These are phyloP conservation scores for Fraxinus dipetala DNA, from an alignment of 305 asterid species.

Conservation along the genomic window DNA sequence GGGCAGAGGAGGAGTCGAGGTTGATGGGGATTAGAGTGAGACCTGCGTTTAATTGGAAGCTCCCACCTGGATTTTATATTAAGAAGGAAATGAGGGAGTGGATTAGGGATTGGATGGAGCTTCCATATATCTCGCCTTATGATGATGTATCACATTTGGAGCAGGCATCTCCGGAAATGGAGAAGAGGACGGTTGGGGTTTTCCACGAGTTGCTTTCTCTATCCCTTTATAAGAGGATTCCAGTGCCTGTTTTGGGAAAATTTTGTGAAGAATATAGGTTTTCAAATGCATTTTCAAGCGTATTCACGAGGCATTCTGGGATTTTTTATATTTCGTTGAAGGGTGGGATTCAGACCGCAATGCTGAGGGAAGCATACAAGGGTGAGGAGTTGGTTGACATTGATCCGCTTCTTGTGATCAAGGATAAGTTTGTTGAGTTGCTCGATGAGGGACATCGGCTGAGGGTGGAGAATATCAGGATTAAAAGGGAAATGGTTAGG, in stretches of 20 bases:
- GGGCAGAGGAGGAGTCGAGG: conserved; percentile 79
- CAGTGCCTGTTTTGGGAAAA: conserved; percentile 67
- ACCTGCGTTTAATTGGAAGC: conserved; percentile 71
- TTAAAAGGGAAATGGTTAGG: conserved; percentile 35
- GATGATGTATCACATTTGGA: conserved; percentile 54
- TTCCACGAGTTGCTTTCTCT: conserved; percentile 85
- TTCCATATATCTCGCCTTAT: conserved; percentile 82
- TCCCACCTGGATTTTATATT: conserved; percentile 64
- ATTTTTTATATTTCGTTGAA: conserved; percentile 76
- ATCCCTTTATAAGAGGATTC: conserved; percentile 64
- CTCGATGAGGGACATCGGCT: conserved; percentile 49
- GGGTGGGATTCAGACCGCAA: conserved; percentile 79
- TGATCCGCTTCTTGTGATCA: conserved; percentile 58
- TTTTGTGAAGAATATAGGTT: conserved; percentile 78
- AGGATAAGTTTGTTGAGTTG: conserved; percentile 46
- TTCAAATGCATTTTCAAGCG: conserved; percentile 70
- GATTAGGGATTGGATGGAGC: conserved; percentile 90
- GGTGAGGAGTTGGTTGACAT: conserved; percentile 64
- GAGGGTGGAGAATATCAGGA: conserved; percentile 50
- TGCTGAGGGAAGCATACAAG: conserved; percentile 81
- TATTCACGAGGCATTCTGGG: conserved; percentile 88
- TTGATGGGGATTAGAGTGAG: conserved; percentile 60
- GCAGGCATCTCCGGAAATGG: conserved; percentile 47
- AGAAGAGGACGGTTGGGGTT: conserved; percentile 78
- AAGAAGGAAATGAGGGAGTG: conserved; percentile 95